Evolutionary conservation across 2,329 filamentous ascomycete species (phyloP).

Genomic region (Didymosphaeria variabile): DNA sequence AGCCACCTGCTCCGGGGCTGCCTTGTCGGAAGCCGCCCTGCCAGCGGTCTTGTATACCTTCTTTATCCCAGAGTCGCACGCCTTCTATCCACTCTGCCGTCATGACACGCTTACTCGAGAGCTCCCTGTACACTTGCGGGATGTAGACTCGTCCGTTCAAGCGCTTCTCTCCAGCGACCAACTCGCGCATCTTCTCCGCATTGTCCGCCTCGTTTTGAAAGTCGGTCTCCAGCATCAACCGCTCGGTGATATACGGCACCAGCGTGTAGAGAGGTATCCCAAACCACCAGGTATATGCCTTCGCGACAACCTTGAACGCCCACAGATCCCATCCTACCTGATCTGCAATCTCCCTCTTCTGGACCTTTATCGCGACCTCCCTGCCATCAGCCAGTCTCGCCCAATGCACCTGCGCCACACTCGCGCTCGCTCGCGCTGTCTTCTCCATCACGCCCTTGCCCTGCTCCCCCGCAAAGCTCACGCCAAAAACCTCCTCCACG

Average conservation of each 20-base stretch:
- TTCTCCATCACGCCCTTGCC: conserved; percentile 73
- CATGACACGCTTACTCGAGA: conserved; percentile 84
- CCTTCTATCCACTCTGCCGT: conserved; percentile 99
- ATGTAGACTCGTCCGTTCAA: conserved; percentile 86
- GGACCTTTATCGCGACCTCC: conserved; percentile 94
- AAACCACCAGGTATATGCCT: conserved; percentile 86
- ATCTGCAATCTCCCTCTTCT: conserved; percentile 91
- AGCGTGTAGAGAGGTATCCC: conserved; percentile 91
- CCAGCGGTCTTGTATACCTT: conserved; percentile 80
- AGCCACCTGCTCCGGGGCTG: conserved; percentile 79
- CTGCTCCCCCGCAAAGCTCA: conserved; percentile 77
- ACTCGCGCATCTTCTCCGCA: conserved; percentile 79
- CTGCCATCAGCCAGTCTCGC: conserved; percentile 83
- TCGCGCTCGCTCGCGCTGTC: conserved; percentile 81
- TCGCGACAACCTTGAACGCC: conserved; percentile 90
- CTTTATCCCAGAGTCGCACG: conserved; percentile 90
- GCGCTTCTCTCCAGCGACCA: conserved; percentile 78
- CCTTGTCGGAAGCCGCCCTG: conserved; percentile 77
- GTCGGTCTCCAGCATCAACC: conserved; percentile 92
- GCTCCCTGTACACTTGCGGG: conserved; percentile 81
- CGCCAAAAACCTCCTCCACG: conserved; percentile 90
- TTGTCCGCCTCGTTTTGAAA: conserved; percentile 93
- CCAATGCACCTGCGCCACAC: conserved; percentile 97
- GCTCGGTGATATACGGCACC: conserved; percentile 91
- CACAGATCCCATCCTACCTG: conserved; percentile 96